Evolutionary conservation across 202 grass and related monocot species (phyloP).

Genomic region (Panicum virgatum): DNA sequence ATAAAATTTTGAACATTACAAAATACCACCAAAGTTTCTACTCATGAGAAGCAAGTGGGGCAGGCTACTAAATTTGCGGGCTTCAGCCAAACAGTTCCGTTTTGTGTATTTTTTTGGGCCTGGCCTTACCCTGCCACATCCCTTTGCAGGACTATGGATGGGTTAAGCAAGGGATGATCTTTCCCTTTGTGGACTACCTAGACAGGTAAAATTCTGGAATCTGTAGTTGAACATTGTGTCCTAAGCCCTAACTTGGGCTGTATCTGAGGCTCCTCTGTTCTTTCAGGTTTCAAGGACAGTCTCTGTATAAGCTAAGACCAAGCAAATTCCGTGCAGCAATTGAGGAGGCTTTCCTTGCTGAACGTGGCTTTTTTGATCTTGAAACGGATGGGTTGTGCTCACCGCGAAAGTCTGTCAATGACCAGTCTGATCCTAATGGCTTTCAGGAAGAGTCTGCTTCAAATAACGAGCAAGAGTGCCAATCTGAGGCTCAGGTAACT

Average conservation of each 20-base stretch:
- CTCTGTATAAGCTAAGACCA: slow-evolving; percentile 62
- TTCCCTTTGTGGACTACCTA: slow-evolving; percentile 80
- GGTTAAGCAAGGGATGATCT: slow-evolving; percentile 85
- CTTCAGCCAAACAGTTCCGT: not conserved
- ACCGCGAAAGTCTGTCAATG: slow-evolving; percentile 38
- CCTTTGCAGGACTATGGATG: slow-evolving; percentile 76
- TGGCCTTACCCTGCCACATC: not conserved
- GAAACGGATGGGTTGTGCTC: slow-evolving; percentile 40
- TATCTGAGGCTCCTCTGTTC: slow-evolving; percentile 21
- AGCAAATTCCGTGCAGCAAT: slow-evolving; percentile 73
- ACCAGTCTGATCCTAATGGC: slow-evolving; percentile 42
- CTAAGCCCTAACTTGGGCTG: not conserved
- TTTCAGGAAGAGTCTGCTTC: slow-evolving; percentile 57
- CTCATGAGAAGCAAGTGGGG: not conserved
- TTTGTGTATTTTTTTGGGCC: not conserved
- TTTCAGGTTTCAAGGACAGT: slow-evolving; percentile 77
- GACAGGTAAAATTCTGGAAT: slow-evolving; percentile 54
- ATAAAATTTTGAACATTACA: not conserved
- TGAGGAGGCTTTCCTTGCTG: slow-evolving; percentile 88
- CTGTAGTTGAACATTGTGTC: not conserved
- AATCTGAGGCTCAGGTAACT: slow-evolving; percentile 59
- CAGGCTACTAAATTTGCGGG: not conserved
- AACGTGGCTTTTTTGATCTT: slow-evolving; percentile 63
- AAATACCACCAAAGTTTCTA: not conserved
- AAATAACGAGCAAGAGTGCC: slow-evolving; percentile 67